Base-by-base conservation (phyloP, 768 basidiomycete genomes). In the Pilatotrama ljubarskyi region DNA sequence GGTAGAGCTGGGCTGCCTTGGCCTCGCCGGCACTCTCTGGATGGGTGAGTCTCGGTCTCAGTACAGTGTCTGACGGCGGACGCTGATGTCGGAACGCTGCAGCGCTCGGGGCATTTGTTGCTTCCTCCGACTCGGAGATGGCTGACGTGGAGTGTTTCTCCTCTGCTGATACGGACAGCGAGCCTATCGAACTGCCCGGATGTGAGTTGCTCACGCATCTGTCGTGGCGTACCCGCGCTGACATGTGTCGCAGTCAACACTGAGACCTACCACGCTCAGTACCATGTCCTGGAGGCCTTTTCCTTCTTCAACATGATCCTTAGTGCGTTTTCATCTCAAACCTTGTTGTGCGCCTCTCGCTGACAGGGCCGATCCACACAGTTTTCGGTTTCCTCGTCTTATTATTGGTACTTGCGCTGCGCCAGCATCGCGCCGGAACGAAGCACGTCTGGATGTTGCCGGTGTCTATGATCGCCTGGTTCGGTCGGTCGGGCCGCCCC, bases 231-330 rank as follows among this genome's bases (percentile, higher is more conserved):
- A 25, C 50, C 51, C 17, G 52, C 18, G 41, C 48, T 59, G 40
- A 49, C 25, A 35, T 49, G 55, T 38, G 29, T 9, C 18, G 17
- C 66, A 93, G 91, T 92, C 75, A 85, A 89, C 56, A 92, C 90
- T 22, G 88, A 91, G 66, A 89, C 89, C 61, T 93, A 88, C 71
- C 91, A 91, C 64, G 90, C 91, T n/a, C 91, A 92, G 78, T 93
- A 92, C 71, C 84, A 86, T 26, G 91, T 92, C 18, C 77, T 93
- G 59, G 89, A 86, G 72, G 83, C 87, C 17, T 93, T 93, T 73
- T 84, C 91, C 6, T 74, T 93, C 55, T 84, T 93, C 72, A 93
- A 92, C 66, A 84, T 87, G 50, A 78, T 80, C 42, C 79, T 93
- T 4, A 75, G 91, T 87, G 72, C 59, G 87, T 77, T 20, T 6